Evolutionary conservation across 345 rosid species (phyloP).

Genomic region (Eucalyptus marginata): DNA sequence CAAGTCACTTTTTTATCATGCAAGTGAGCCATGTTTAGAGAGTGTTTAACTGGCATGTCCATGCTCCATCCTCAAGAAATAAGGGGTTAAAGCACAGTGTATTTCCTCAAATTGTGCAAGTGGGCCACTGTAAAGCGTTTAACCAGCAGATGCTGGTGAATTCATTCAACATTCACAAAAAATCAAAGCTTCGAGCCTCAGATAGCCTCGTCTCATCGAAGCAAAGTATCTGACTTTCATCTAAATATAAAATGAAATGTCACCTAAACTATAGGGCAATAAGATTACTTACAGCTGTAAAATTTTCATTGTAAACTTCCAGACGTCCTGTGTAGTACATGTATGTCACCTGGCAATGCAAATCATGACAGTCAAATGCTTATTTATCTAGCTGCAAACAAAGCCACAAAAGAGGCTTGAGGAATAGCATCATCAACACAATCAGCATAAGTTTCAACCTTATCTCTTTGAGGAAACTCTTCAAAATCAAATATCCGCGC

Average conservation of each 20-base stretch:
- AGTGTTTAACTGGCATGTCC: neutral
- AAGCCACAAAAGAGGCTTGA: neutral
- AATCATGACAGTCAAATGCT: neutral
- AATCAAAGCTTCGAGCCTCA: neutral
- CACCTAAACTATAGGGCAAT: neutral
- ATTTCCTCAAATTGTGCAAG: neutral
- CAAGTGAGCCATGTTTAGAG: neutral
- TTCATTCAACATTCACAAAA: neutral
- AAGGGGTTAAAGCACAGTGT: neutral
- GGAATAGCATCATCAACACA: neutral
- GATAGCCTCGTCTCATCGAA: accelerated
- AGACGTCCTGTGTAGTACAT: slow-evolving; percentile 98
- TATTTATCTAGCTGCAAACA: neutral
- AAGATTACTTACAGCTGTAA: slow-evolving; percentile 60
- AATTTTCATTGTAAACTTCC: slow-evolving; percentile 97
- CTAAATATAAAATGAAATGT: neutral
- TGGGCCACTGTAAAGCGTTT: neutral
- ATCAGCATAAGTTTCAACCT: slow-evolving; percentile 19
- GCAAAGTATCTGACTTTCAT: neutral
- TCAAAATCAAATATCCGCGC: slow-evolving; percentile 95
- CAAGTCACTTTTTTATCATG: neutral
- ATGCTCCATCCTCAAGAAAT: neutral
- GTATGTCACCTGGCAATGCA: slow-evolving; percentile 69
- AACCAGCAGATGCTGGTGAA: neutral
- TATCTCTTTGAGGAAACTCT: slow-evolving; percentile 90